Evolutionary conservation across 495 filamentous ascomycete species (phyloP), one percentile per base, ranked within the genome.

Genomic region (Podospora fimiseda): DNA sequence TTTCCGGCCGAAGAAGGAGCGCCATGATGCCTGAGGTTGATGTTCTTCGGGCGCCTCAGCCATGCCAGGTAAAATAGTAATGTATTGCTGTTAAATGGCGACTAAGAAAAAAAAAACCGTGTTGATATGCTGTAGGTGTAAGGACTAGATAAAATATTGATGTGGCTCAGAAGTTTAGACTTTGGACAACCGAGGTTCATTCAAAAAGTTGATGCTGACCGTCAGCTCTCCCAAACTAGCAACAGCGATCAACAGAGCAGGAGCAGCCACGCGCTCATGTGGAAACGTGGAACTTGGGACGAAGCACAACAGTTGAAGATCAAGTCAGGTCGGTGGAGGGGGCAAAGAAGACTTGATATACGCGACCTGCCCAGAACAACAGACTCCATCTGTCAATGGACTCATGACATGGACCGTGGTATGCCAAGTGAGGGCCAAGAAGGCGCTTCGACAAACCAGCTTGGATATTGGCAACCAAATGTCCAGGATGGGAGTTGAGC

Each of bases 1-100:
- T 18, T 40, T 36, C 22, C 50, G 51, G 14, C 19, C 27, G 9
- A 61, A 53, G 24, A 64, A 38, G 14, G 56, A 52, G 5, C 42
- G 24, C 65, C 58, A 59, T 52, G n/a, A n/a, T n/a, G 18, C 3
- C 43, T 55, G 57, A 39, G 48, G 42, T 9, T 50, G 39, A 11
- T 46, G 46, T 13, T 21, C 9, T 16, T 38, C 20, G 23, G 51
- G 33, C 9, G 43, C 51, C 50, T 49, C 44, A 6, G 30, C 54
- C 58, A 60, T 60, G 11, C 27, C 27, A 33, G 11, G 11, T 6
- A 33, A 33, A 33, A 33, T 6, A 33, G 11, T 6, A 33, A 33
- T 6, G 5, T 33, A 11, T 33, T 11, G 27, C 11, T 33, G 5
- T 11, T 33, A 33, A 11, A 33, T 33, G 5, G 11, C 11, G 27